A percentile compares a stretch with the other conserved stretches of the same genome.
Evolutionary conservation across 768 basidiomycete genomes (phyloP).

Genomic region (Boletales sp.): DNA sequence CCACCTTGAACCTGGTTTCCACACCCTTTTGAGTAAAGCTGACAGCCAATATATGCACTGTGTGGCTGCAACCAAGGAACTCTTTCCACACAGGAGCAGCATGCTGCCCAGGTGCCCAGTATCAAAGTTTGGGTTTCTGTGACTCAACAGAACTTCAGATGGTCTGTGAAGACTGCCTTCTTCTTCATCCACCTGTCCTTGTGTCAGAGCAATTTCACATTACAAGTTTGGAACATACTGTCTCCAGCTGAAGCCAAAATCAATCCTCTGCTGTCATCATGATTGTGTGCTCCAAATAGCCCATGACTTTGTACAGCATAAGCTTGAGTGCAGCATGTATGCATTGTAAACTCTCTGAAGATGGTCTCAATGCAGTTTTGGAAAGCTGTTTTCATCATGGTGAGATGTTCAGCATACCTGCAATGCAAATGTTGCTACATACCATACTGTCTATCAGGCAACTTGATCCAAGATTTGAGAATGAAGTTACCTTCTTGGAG

Average conservation of each 20-base stretch:
- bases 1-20: slow-evolving; percentile 90
- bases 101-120: slow-evolving; percentile 79
- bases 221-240: slow-evolving; percentile 41
- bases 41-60: not conserved
- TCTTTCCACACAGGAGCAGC: slow-evolving; percentile 83
- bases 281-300: slow-evolving; percentile 81
- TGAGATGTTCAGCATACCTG: not conserved
- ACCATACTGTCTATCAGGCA: slow-evolving; percentile 68
- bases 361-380: slow-evolving; percentile 75
- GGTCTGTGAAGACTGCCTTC: slow-evolving; percentile 75
- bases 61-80: slow-evolving; percentile 4
- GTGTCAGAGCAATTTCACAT: no score
- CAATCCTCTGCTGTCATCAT: slow-evolving; percentile 95
- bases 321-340: slow-evolving; percentile 93
- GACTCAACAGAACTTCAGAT: slow-evolving; percentile 70
- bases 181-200: slow-evolving; percentile 63
- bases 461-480: slow-evolving; percentile 81
- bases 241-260: slow-evolving; percentile 95
- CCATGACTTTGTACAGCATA: slow-evolving; percentile 93
- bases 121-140: slow-evolving; percentile 82
- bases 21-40: slow-evolving; percentile 62
- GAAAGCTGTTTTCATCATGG: not conserved
- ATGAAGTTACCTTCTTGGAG: slow-evolving; percentile 82
- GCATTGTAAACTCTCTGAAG: slow-evolving; percentile 78
- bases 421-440: not conserved